Evolutionary conservation across 495 filamentous ascomycete species (phyloP), one percentile per base, ranked within the genome.

Genomic region (Apodospora peruviana): DNA sequence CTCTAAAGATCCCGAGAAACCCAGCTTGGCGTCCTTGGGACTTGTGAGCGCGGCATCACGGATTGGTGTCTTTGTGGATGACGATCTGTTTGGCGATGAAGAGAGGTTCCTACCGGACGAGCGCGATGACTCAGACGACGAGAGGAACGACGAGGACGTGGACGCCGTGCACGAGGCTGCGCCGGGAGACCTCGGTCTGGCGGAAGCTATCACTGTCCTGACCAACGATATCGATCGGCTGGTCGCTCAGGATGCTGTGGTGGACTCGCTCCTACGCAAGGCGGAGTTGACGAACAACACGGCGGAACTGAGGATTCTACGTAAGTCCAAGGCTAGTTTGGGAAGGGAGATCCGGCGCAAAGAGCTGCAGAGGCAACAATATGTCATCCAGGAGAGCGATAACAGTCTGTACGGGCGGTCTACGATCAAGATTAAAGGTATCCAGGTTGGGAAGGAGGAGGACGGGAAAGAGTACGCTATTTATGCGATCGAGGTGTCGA

Each of bases 231-330:
- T 99, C 51, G 90, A 96, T 47, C 88, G 88, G 63, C 77, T 97
- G 29, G 77, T 76, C 4, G 81, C 89, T 0, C 94, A 99, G 67
- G 90, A 96, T 45, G 84, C 86, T 1, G 88, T 99, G 20, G 78
- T 97, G 20, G 88, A 96, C 53, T 93, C 93, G 20, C 71, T 99
- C 50, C 89, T 87, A 10, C 79, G 87, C 24, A 99, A 97, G 66
- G 94, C 94, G 0, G 94, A 99, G 59, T 74, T 99, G 25, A 97
- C 94, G 2, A 97, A 97, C 64, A 97, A 97, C 63, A 86, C 84
- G 1, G 87, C 91, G 18, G 94, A 99, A 65, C 63, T 99, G 44
- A 76, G 93, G 47, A 97, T 99, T 35, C 64, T 99, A 25, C 82
- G 87, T 29, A 99, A 99, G 64, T 96, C 91, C 3, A 95, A 91